A percentile compares a stretch with the other conserved stretches of the same genome.
These are phyloP conservation scores for Pythium chondricola DNA, from an alignment of 352 stramenopile genomes.

Conservation along the genomic window DNA sequence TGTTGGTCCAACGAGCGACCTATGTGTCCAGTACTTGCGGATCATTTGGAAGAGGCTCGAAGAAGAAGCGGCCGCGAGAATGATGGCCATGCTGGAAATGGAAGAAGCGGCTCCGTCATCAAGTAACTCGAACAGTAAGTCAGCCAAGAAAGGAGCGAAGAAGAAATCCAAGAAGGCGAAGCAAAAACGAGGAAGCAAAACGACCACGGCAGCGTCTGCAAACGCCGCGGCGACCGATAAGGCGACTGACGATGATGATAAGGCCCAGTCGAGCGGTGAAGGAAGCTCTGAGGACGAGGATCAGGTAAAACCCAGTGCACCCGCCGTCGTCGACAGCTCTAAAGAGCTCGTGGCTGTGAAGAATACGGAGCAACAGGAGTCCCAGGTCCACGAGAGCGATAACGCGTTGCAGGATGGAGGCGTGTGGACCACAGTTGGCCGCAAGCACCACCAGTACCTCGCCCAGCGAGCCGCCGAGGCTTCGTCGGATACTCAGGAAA, in stretches of 20 bases:
- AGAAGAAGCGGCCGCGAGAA: slow-evolving; percentile 67
- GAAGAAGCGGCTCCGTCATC: slow-evolving; percentile 29
- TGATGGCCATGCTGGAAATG: slow-evolving; percentile 84
- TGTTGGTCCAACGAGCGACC: slow-evolving; percentile 35
- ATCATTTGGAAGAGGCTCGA: slow-evolving; percentile 64
- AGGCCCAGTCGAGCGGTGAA: slow-evolving; percentile 12
- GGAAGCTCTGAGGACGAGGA: slow-evolving; percentile 16
- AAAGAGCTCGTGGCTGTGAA: slow-evolving; percentile 1
- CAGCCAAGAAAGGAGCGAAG: slow-evolving; percentile 38
- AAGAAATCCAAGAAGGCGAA: slow-evolving; percentile 78
- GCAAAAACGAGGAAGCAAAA: slow-evolving; percentile 34
- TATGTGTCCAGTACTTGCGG: slow-evolving; percentile 54
- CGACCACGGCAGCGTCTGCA: neutral
- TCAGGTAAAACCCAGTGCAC: neutral
- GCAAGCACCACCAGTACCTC: slow-evolving; percentile 41
- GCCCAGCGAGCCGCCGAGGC: slow-evolving; percentile 12
- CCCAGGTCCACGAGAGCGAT: neutral
- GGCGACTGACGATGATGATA: slow-evolving; percentile 22
- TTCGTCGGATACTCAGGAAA: too few species aligned
- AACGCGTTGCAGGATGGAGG: slow-evolving; percentile 17
- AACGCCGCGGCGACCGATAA: slow-evolving; percentile 10
- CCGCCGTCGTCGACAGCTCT: too few species aligned
- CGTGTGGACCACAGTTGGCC: slow-evolving; percentile 71
- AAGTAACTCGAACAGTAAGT: slow-evolving; percentile 20
- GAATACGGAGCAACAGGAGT: neutral